These are phyloP conservation scores for Cryptococcus wingfieldii DNA, from an alignment of 1,284 basidiomycete species.

Conservation along the genomic window DNA sequence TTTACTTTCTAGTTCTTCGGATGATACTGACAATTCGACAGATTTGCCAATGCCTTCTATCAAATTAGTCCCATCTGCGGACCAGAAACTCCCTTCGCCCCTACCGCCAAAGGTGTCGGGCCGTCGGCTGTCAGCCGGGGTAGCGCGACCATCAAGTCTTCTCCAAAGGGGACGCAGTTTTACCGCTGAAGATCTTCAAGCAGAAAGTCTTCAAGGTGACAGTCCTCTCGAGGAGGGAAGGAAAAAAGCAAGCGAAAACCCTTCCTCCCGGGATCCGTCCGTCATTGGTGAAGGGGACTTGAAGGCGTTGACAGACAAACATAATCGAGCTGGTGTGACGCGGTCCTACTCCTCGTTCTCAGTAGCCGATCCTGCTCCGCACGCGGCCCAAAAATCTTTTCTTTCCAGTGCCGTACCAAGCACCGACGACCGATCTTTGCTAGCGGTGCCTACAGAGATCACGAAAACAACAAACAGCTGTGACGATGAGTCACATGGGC, in stretches of 20 bases:
- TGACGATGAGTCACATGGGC: conserved; percentile 5
- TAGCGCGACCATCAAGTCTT: conserved; percentile 27
- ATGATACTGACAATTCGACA: no score
- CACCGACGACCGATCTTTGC: not conserved
- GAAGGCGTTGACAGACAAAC: no score
- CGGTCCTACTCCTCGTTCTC: conserved; percentile 22
- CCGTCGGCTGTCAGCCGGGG: conserved; percentile 5
- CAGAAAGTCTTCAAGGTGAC: conserved; percentile 14
- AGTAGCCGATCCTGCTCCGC: conserved; percentile 6
- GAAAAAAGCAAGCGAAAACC: not conserved
- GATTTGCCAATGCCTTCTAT: no score
- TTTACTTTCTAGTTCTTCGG: no score
- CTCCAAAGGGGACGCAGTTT: conserved; percentile 46
- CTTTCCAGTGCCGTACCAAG: conserved; percentile 12
- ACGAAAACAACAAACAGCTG: conserved; percentile 21
- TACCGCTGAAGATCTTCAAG: conserved; percentile 44
- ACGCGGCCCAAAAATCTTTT: conserved; percentile 14
- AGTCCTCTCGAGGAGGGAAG: not conserved
- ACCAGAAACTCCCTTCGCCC: not conserved
- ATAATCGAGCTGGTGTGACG: conserved; percentile 10
- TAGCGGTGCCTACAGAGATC: conserved; percentile 5
- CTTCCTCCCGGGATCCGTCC: not conserved
- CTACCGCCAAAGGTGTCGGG: conserved; percentile 19
- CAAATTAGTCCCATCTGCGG: no score
- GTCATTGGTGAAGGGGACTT: no score